Evolutionary conservation across 2,329 filamentous ascomycete species (phyloP), one percentile per base, ranked within the genome.

Genomic region (Fonsecaea erecta): DNA sequence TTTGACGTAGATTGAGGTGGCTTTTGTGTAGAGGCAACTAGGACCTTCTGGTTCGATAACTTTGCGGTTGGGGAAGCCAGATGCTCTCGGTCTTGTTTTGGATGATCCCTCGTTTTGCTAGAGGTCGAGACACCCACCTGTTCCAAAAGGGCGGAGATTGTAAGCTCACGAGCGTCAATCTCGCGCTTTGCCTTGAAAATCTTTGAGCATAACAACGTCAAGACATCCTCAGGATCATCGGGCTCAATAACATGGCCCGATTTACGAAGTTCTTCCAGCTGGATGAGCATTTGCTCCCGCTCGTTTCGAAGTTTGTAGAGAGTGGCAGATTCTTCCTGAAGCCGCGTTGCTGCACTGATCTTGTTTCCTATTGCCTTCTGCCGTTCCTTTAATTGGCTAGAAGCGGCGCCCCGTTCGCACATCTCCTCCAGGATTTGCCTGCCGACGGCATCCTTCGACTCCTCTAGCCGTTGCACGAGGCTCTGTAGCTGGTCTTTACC

Each of bases 321-420:
- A 14, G 75, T 68, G 52, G 75, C 76, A 52, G 75, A 75, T 53
- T 72, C 66, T 35, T 74, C 69, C 35, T 74, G 73, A 34, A 70
- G 51, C 34, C 67, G 60, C 26, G 52, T 58, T 21, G 81, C 74
- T 5, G 77, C 75, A 53, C 77, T 73, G 24, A 81, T 77, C 62
- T 74, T 77, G 32, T 70, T 66, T 16, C 74, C 74, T 24, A 80
- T 72, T 14, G 61, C 63, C 59, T 77, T 67, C 24, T 58, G 48
- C 30, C 43, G 53, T 18, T 70, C 63, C 32, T 66, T 68, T 7
- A 64, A 30, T 28, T 70, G 57, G 1, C 52, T 51, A 32, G 72
- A 66, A 12, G 64, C 67, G 35, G 61, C 67, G 6, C 70, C 68
- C 18, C 67, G 64, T 48, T 71, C 71, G 34, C 66, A 72, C 24